phyloP scores from a whole-genome alignment of 1,284 basidiomycete species.

The Mycosarcoma maydis region DNA sequence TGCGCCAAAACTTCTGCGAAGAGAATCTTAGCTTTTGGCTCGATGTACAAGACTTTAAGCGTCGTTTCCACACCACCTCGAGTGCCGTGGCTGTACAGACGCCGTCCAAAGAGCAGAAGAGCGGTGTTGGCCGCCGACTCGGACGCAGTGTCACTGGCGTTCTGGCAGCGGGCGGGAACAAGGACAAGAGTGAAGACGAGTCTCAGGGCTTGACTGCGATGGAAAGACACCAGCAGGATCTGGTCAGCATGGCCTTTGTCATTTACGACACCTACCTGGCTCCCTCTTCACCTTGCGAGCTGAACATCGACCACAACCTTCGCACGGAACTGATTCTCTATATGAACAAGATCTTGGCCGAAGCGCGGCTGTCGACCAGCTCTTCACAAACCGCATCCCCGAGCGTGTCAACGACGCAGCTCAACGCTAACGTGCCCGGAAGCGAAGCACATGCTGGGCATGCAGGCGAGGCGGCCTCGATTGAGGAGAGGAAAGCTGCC shows the following conservation, averaged over 20 bases:
- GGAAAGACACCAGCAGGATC: constrained; percentile 94
- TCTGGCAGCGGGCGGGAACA: constrained; percentile 61
- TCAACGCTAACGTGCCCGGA: constrained; percentile 13
- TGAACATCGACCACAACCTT: constrained; percentile 97
- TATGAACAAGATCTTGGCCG: constrained; percentile 73
- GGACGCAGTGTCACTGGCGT: constrained; percentile 70
- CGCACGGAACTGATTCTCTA: constrained; percentile 93
- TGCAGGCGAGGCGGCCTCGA: constrained; percentile 15
- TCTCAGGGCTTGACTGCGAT: constrained; percentile 71
- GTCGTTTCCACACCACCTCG: constrained; percentile 92
- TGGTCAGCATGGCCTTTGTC: constrained; percentile 91
- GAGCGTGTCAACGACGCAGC: constrained; percentile 24
- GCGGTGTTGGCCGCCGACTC: constrained; percentile 70
- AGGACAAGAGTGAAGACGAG: constrained; percentile 31
- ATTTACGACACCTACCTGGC: constrained; percentile 96
- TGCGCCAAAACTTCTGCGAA: constrained; percentile 94
- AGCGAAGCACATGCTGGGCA: constrained; percentile 13
- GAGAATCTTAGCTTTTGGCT: constrained; percentile 98
- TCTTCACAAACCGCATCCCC: constrained; percentile 23
- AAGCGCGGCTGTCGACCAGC: constrained; percentile 36
- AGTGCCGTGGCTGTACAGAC: constrained; percentile 78
- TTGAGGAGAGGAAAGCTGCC: constrained; percentile 73
- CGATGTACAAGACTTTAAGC: constrained; percentile 95
- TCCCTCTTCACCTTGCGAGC: constrained; percentile 90
- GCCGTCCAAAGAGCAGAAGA: constrained; percentile 18